Evolutionary conservation across 441 rosid species (phyloP).

Genomic region (Lepidium campestre): DNA sequence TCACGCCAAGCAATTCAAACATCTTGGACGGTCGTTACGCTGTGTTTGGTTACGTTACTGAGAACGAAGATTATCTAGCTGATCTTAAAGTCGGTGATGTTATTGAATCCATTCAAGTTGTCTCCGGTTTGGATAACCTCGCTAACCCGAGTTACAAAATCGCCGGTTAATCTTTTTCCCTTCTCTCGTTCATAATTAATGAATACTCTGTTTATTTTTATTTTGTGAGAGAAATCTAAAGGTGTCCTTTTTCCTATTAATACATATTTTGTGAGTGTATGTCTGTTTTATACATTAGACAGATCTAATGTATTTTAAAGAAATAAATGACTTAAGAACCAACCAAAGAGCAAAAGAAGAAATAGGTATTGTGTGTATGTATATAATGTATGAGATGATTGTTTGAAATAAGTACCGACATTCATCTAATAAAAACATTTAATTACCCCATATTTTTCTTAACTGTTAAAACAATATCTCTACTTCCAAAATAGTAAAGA

Average conservation of each 20-base stretch:
- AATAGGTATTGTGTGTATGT: neutral
- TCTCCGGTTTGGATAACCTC: conserved; percentile 81
- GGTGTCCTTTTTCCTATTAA: neutral
- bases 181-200: neutral
- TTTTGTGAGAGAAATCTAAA: conserved; percentile 14
- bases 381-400: neutral
- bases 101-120: conserved; percentile 84
- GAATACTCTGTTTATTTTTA: conserved; percentile 1
- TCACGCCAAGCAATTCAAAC: conserved; percentile 98
- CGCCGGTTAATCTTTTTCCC: conserved; percentile 44
- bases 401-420: neutral
- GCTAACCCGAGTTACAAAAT: conserved; percentile 91
- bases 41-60: conserved; percentile 86
- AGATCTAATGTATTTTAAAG: neutral
- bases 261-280: neutral
- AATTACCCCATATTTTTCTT: neutral
- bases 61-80: conserved; percentile 79
- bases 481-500: neutral
- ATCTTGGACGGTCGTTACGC: conserved; percentile 98
- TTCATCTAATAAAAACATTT: conserved; percentile 1
- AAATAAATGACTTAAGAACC: neutral
- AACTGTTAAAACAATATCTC: neutral
- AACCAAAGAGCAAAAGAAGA: neutral
- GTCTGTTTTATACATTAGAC: neutral
- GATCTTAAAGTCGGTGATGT: conserved; percentile 97